A percentile compares a stretch with the other conserved stretches of the same genome.
phyloP scores from a whole-genome alignment of 2,329 filamentous ascomycete species.

The Plenodomus lindquistii region DNA sequence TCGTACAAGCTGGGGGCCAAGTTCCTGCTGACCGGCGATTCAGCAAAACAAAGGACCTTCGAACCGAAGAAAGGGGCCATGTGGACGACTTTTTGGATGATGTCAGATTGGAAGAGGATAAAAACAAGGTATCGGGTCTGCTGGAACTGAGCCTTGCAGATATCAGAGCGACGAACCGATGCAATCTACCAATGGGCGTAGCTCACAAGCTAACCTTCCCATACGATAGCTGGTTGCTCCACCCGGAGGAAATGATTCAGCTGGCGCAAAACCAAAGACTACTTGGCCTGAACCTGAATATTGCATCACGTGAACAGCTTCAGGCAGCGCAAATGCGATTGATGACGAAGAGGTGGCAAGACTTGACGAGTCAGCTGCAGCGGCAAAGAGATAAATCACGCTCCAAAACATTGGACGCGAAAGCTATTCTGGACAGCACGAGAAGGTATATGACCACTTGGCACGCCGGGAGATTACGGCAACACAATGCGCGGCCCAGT shows the following conservation, averaged over 20 bases:
- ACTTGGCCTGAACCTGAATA: background rate
- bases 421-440: background rate
- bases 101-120: background rate
- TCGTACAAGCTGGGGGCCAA: slow-evolving; percentile 2
- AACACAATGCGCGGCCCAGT: background rate
- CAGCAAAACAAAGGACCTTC: background rate
- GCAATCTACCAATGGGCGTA: background rate
- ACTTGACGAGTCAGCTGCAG: no score
- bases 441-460: background rate
- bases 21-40: slow-evolving; percentile 3
- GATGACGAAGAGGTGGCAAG: no score
- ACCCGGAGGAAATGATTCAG: background rate
- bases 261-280: background rate
- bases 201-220: background rate
- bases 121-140: background rate
- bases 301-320: no score
- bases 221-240: background rate
- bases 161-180: background rate
- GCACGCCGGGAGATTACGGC: background rate
- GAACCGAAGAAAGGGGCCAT: background rate
- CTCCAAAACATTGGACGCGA: background rate
- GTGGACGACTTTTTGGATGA: background rate
- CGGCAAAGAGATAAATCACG: background rate
- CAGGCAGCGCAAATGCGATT: no score
- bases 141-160: background rate